A percentile compares a stretch with the other conserved stretches of the same genome.
Conservation (phyloP, 441 rosid species). For the Pelargonium citronellum region DNA sequence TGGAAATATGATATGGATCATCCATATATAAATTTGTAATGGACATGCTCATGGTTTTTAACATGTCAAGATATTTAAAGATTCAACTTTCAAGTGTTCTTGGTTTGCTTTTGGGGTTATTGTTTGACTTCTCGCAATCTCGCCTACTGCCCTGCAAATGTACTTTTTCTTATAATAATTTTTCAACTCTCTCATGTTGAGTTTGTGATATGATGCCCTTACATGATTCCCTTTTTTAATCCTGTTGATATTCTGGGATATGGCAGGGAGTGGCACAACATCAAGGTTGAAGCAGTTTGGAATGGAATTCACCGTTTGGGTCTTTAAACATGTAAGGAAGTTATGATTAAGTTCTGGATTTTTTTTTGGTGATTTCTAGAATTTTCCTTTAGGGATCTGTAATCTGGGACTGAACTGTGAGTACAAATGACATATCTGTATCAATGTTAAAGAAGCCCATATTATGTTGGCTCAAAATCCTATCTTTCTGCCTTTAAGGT, state of each 20-base stretch:
- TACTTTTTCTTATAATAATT: background rate
- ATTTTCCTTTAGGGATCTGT: background rate
- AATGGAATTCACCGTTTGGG: constrained; percentile 99
- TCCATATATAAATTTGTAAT: background rate
- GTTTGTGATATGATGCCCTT: constrained; percentile 9
- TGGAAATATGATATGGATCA: background rate
- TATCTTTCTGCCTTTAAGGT: constrained; percentile 3
- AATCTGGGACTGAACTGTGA: background rate
- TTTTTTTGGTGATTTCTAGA: constrained; percentile 21
- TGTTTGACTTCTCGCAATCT: background rate
- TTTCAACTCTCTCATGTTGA: background rate
- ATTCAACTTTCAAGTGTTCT: background rate
- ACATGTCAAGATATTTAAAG: constrained; percentile 1
- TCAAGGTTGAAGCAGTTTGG: constrained; percentile 92
- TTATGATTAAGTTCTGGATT: constrained; percentile 19
- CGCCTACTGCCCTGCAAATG: background rate
- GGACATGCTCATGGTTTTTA: background rate
- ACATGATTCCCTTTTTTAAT: constrained; percentile 17
- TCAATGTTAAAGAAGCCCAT: background rate
- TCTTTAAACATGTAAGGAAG: constrained; percentile 83
- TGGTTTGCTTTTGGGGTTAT: background rate
- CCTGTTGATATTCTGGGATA: constrained; percentile 21
- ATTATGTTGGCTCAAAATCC: background rate
- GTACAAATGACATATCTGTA: background rate
- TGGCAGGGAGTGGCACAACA: constrained; percentile 73